Base-by-base conservation (phyloP, 108 stramenopile genomes). In the Mayamaea pseudoterrestris region DNA sequence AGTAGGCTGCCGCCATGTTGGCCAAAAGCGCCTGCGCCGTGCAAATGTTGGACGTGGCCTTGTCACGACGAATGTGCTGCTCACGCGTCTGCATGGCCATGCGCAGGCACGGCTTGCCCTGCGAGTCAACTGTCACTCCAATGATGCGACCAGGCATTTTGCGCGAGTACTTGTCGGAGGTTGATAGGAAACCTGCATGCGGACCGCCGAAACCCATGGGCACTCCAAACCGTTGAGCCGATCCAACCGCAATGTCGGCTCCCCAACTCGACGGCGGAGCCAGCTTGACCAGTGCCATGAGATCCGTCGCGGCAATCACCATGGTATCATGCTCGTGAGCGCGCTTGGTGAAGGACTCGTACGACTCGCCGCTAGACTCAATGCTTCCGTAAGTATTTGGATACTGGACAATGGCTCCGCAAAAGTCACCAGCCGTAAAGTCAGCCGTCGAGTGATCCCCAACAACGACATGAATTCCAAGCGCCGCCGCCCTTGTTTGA, bases 21-120 rank as follows among this genome's bases (percentile, higher is more conserved):
- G 98, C 98, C 40, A 99, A 65, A 14, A 99, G 68, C 3, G 98
- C 98, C 62, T 99, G 98, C 0, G 98, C 98, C 1, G 98, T 99
- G 61, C 98, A 99, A 60, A 99, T 99, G 58, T 99, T 99, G 49
- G 82, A 86, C 5, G 98, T 99, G 25, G 98, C 98, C 76, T 98
- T 99, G 72, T 99, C 98, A 30, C 98, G 89, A 30, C 95, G 85
- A 58, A 97, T 97, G 68, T 94, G 93, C 60, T 95, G 96, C 68
- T 95, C 96, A 28, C 94, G 80, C 20, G 94, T 98, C 68, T 99
- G 98, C 95, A 99, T 97, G 27, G 98, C 96, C 96, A 99, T 98
- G n/a, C 98, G 80, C 26, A 98, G 74, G 41, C 93, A 93, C 0
- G 92, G 94, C 41, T 93, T 90, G 13, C 93, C 93, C 21, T 71